phyloP scores from a whole-genome alignment of 2,329 filamentous ascomycete species.

The Exophiala lecanii-corni region DNA sequence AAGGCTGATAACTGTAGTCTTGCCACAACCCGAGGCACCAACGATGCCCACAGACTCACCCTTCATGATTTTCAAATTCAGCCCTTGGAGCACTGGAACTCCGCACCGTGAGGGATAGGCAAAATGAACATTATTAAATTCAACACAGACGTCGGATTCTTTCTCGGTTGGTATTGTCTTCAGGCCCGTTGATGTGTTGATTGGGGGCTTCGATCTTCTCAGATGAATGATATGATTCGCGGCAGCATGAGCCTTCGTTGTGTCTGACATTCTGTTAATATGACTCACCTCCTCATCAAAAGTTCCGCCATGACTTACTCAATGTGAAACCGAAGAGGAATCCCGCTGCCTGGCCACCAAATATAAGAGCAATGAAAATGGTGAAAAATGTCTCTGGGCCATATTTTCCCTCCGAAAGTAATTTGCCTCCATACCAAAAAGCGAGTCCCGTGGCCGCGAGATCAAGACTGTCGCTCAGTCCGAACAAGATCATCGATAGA shows the following conservation, averaged over 20 bases:
- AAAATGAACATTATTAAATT: slow-evolving; percentile 89
- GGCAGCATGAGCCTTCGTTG: slow-evolving; percentile 83
- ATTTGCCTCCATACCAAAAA: slow-evolving; percentile 59
- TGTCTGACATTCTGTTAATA: slow-evolving; percentile 33
- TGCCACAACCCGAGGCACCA: slow-evolving; percentile 89
- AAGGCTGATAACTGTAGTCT: slow-evolving; percentile 84
- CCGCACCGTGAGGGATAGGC: slow-evolving; percentile 86
- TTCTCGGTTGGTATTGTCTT: slow-evolving; percentile 3
- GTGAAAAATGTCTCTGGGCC: slow-evolving; percentile 64
- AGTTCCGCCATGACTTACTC: too few relatives aligned
- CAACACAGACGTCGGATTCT: slow-evolving; percentile 66
- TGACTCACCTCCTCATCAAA: too few relatives aligned
- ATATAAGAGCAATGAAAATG: slow-evolving; percentile 39
- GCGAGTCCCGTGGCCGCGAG: slow-evolving; percentile 58
- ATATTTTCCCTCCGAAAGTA: slow-evolving; percentile 61
- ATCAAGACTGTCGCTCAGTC: slow-evolving; percentile 62
- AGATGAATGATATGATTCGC: slow-evolving; percentile 73
- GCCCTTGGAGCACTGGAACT: slow-evolving; percentile 77
- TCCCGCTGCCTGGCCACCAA: slow-evolving; percentile 30
- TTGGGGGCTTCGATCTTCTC: slow-evolving; percentile 74
- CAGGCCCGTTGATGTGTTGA: slow-evolving; percentile 35
- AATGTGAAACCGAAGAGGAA: slow-evolving; percentile 32
- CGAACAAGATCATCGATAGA: slow-evolving; percentile 63
- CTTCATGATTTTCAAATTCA: slow-evolving; percentile 46
- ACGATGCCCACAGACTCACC: slow-evolving; percentile 61